Evolutionary conservation across 2,329 filamentous ascomycete species (phyloP).

Genomic region (Talaromyces sp.): DNA sequence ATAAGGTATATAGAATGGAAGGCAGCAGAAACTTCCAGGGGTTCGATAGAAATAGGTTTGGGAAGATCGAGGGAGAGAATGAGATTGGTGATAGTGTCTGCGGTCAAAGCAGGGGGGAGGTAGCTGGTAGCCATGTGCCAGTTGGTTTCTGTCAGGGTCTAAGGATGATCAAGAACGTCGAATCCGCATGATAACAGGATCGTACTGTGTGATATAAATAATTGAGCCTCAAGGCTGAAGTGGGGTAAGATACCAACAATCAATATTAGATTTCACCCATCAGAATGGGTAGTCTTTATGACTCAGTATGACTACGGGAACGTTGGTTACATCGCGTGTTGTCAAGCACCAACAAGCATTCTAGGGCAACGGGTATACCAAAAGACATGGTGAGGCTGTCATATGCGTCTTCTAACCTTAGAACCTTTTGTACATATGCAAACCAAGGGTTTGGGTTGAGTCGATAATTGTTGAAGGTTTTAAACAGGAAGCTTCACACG

Average conservation of each 20-base stretch:
- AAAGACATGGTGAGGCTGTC: not conserved
- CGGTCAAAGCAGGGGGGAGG: conserved; percentile 15
- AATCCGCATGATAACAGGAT: not conserved
- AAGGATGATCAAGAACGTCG: not conserved
- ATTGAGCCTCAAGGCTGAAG: not conserved
- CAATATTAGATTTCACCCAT: not conserved
- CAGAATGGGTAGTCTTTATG: not conserved
- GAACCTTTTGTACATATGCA: not conserved
- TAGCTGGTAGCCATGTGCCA: conserved; percentile 5
- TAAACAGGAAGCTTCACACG: not conserved
- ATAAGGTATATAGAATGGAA: conserved; percentile 21
- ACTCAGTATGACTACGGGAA: not conserved
- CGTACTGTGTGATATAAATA: not conserved
- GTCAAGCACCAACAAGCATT: not conserved
- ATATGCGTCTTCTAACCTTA: not conserved
- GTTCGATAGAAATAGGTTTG: conserved; percentile 7
- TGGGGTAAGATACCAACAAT: not conserved
- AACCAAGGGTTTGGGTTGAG: no score
- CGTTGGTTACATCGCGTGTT: not conserved
- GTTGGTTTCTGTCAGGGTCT: not conserved
- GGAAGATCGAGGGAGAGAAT: conserved; percentile 10
- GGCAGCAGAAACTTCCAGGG: conserved; percentile 15
- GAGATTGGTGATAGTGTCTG: conserved; percentile 3
- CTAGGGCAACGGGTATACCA: not conserved
- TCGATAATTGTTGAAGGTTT: not conserved